phyloP scores from a whole-genome alignment of 2,329 filamentous ascomycete species.

The Thielaviopsis ethacetica region DNA sequence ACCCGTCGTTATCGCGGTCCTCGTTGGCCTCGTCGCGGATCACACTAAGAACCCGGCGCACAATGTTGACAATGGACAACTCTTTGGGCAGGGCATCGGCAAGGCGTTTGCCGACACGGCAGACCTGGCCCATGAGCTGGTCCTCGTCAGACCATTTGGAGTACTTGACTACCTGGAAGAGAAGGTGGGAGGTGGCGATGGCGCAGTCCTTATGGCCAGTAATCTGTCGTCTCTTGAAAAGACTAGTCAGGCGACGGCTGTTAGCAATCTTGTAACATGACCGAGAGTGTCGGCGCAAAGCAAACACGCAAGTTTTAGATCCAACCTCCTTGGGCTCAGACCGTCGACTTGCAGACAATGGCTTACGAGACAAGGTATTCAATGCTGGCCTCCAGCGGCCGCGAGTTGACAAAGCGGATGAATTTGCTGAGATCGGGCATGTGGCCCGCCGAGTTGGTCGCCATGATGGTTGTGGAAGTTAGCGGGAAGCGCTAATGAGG shows the following conservation, averaged over 20 bases:
- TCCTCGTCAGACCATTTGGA: constrained; percentile 64
- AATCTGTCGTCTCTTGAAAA: constrained; percentile 84
- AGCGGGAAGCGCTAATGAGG: neutral
- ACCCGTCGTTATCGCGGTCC: constrained; percentile 44
- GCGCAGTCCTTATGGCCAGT: constrained; percentile 76
- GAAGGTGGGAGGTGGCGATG: constrained; percentile 74
- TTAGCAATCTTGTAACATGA: neutral
- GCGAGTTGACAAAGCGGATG: constrained; percentile 60
- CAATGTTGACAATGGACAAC: constrained; percentile 86
- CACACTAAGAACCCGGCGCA: constrained; percentile 73
- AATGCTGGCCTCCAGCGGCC: constrained; percentile 63
- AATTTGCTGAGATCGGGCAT: constrained; percentile 65
- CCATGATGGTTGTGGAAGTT: neutral
- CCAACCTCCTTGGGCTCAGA: neutral
- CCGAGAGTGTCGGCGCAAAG: neutral
- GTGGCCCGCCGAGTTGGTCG: constrained; percentile 13
- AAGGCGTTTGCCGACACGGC: constrained; percentile 60
- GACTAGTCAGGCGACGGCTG: constrained; percentile 28
- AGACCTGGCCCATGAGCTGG: constrained; percentile 64
- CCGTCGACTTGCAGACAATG: neutral
- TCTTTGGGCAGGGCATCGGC: constrained; percentile 76
- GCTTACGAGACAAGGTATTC: constrained; percentile 70
- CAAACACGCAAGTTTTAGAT: neutral
- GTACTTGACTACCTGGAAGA: constrained; percentile 71
- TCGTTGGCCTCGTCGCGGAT: constrained; percentile 85